Evolutionary conservation across 345 rosid species (phyloP).

Genomic region (Moricandia moricandioides): DNA sequence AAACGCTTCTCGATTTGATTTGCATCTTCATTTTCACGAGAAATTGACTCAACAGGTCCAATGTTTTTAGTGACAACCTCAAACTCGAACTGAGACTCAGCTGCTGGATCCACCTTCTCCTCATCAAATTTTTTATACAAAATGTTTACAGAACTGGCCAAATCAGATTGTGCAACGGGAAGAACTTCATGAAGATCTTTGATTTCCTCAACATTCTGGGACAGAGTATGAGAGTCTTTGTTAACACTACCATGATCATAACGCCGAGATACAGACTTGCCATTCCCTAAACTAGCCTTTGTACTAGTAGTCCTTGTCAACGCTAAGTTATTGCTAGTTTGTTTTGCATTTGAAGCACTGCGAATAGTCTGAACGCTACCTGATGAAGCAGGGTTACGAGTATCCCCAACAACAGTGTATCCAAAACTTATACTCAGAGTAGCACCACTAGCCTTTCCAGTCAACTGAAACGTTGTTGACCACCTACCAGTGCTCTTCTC

Average conservation of each 20-base stretch:
- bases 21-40: slow-evolving; percentile 37
- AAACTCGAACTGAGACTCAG: slow-evolving; percentile 43
- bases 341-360: slow-evolving; percentile 40
- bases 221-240: slow-evolving; percentile 30
- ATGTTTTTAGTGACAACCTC: slow-evolving; percentile 38
- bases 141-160: slow-evolving; percentile 37
- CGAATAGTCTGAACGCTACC: slow-evolving; percentile 37
- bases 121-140: slow-evolving; percentile 53
- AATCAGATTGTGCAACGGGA: slow-evolving; percentile 50
- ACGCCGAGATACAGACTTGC: slow-evolving; percentile 38
- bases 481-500: slow-evolving; percentile 89
- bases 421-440: slow-evolving; percentile 78
- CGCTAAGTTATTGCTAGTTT: slow-evolving; percentile 34
- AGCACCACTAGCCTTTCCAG: slow-evolving; percentile 79
- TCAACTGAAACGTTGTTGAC: slow-evolving; percentile 85
- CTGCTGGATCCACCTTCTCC: slow-evolving; percentile 45
- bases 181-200: slow-evolving; percentile 82
- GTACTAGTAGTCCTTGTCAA: slow-evolving; percentile 33
- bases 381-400: slow-evolving; percentile 40
- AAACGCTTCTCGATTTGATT: slow-evolving; percentile 42
- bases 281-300: slow-evolving; percentile 42
- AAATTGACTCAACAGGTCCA: slow-evolving; percentile 39
- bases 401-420: slow-evolving; percentile 63
- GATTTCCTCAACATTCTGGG: slow-evolving; percentile 49
- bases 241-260: slow-evolving; percentile 44